A percentile compares a stretch with the other conserved stretches of the same genome.
These are phyloP conservation scores for Mycena kentingensis DNA, from an alignment of 768 basidiomycete genomes.

Conservation along the genomic window DNA sequence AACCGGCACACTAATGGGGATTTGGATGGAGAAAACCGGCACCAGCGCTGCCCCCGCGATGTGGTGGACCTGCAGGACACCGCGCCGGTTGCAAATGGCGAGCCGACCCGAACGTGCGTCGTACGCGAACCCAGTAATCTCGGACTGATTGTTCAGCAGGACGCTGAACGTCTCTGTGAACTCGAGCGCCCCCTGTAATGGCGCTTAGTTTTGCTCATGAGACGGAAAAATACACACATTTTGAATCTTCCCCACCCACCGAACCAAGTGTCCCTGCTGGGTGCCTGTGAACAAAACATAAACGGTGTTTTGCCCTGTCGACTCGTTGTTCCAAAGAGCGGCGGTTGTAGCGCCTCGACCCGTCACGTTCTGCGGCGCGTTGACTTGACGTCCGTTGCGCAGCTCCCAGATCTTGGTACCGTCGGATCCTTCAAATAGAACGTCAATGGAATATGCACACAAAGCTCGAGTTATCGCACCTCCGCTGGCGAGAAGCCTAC, in stretches of 20 bases:
- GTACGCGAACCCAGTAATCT: conserved; percentile 21
- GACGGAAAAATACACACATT: not conserved
- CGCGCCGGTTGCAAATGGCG: conserved; percentile 12
- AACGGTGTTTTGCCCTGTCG: conserved; percentile 8
- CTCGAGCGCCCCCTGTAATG: not conserved
- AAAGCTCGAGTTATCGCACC: not conserved
- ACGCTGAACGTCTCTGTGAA: conserved; percentile 13
- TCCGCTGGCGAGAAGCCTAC: conserved; percentile 5
- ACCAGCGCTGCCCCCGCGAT: conserved; percentile 2
- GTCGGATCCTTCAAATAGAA: conserved; percentile 8
- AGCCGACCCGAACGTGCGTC: conserved; percentile 18
- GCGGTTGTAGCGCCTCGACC: conserved; percentile 7
- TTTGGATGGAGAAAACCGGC: conserved; percentile 4
- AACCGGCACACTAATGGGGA: conserved; percentile 14
- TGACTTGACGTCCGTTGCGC: not conserved
- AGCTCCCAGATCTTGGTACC: conserved; percentile 17
- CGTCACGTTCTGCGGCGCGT: not conserved
- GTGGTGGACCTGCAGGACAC: conserved; percentile 13
- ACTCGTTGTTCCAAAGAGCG: conserved; percentile 11
- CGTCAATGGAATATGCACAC: not conserved
- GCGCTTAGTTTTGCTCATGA: not conserved
- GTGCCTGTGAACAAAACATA: conserved; percentile 14
- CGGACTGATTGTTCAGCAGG: conserved; percentile 5
- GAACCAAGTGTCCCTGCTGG: conserved; percentile 7
- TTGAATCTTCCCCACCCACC: conserved; percentile 5